phyloP scores from a whole-genome alignment of 768 basidiomycete species.

The Russula ochroleuca region DNA sequence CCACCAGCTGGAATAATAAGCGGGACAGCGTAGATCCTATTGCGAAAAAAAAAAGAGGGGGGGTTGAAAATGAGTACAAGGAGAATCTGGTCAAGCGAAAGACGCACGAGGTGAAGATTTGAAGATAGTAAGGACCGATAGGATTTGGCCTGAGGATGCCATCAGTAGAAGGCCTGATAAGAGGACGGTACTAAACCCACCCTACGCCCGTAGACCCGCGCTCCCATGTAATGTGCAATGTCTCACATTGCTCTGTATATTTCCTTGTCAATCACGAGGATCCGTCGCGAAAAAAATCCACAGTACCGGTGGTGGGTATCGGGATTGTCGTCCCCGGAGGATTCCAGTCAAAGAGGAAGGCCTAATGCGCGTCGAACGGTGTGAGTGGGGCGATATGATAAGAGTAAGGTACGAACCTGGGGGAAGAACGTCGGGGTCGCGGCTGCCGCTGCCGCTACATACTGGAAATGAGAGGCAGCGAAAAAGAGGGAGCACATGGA shows the following conservation, averaged over 20 bases:
- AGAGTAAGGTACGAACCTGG: slow-evolving; percentile 11
- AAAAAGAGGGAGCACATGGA: not conserved
- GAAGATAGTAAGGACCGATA: slow-evolving; percentile 53
- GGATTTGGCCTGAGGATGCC: slow-evolving; percentile 46
- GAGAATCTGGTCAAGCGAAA: not conserved
- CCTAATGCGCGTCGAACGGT: slow-evolving; percentile 18
- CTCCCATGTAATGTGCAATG: slow-evolving; percentile 34
- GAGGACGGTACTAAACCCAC: slow-evolving; percentile 23
- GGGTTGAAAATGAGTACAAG: not conserved
- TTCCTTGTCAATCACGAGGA: not conserved
- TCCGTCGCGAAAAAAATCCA: not conserved
- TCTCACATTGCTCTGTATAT: slow-evolving; percentile 35
- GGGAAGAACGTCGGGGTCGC: not conserved
- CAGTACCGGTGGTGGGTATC: slow-evolving; percentile 34
- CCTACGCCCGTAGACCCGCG: slow-evolving; percentile 30
- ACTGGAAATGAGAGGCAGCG: not conserved
- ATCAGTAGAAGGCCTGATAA: not conserved
- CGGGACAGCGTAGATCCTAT: slow-evolving; percentile 48
- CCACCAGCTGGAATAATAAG: slow-evolving; percentile 49
- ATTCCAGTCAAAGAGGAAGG: slow-evolving; percentile 36
- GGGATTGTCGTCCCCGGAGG: slow-evolving; percentile 32
- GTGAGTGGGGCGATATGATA: not conserved
- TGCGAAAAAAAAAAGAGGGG: not conserved
- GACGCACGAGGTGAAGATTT: slow-evolving; percentile 58
- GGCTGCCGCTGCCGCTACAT: not conserved